Conservation (phyloP, 345 rosid species). For the Corymbia maculata region DNA sequence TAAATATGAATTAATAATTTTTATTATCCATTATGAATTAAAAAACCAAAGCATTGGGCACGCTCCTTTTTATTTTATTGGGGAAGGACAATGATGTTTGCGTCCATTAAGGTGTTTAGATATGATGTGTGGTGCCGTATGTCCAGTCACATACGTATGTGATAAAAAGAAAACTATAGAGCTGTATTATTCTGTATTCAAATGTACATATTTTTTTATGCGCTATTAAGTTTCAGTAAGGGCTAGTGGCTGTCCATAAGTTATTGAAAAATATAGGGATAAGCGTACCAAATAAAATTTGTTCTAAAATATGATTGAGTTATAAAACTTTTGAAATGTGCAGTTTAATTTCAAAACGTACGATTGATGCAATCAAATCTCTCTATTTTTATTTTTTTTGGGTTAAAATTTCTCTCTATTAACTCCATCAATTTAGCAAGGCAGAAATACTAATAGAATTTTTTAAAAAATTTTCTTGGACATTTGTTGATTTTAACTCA, state of each 20-base stretch:
- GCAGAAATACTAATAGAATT: no score
- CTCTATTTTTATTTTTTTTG: no score
- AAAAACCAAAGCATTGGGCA: not conserved
- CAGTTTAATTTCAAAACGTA: not conserved
- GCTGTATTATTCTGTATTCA: not conserved
- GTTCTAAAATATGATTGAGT: not conserved
- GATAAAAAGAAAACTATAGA: not conserved
- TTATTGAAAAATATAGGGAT: not conserved
- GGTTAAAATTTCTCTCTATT: no score
- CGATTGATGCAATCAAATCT: fast-evolving
- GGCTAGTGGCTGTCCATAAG: not conserved
- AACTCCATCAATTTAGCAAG: not conserved
- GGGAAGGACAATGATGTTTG: not conserved
- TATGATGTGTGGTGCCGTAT: not conserved
- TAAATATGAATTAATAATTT: not conserved
- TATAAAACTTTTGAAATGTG: fast-evolving
- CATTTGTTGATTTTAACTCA: not conserved
- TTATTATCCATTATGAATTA: not conserved
- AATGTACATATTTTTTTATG: not conserved
- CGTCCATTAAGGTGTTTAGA: not conserved
- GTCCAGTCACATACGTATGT: not conserved
- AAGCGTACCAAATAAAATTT: not conserved
- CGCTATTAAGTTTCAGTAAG: not conserved
- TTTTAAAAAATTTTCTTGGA: no score
- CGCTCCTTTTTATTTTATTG: not conserved